These are phyloP conservation scores for Hypoxylon sp. DNA, from an alignment of 2,329 filamentous ascomycete genomes.

Conservation along the genomic window DNA sequence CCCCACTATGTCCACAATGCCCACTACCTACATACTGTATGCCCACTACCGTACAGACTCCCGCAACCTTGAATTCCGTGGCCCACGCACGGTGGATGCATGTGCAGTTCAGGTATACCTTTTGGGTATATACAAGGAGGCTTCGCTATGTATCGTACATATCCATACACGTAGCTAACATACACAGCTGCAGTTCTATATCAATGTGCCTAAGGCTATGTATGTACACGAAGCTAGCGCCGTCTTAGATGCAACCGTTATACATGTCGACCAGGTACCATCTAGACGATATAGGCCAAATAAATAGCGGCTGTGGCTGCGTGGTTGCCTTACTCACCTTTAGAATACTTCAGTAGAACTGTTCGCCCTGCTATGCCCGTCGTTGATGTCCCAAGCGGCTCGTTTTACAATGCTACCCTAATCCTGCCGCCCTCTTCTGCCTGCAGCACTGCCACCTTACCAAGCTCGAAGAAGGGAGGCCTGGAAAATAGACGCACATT, in stretches of 20 bases:
- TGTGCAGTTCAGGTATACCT: too few relatives aligned
- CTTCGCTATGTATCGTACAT: too few relatives aligned
- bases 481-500: background rate
- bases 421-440: constrained; percentile 8
- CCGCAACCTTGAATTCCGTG: too few relatives aligned
- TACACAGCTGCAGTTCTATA: background rate
- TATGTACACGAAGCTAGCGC: background rate
- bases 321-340: constrained; percentile 39
- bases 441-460: constrained; percentile 30
- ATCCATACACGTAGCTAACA: too few relatives aligned
- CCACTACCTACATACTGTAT: background rate
- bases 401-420: constrained; percentile 24
- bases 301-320: constrained; percentile 22
- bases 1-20: constrained; percentile 18
- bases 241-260: constrained; percentile 15
- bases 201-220: background rate
- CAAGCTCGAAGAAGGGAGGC: constrained; percentile 13
- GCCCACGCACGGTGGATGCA: too few relatives aligned
- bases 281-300: constrained; percentile 8
- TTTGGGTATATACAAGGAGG: too few relatives aligned
- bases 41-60: background rate
- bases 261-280: constrained; percentile 6
- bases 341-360: constrained; percentile 27
- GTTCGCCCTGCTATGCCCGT: constrained; percentile 35
- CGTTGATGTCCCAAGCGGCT: constrained; percentile 27